A percentile compares a stretch with the other conserved stretches of the same genome.
These are phyloP conservation scores for Dillenia turbinata DNA, from an alignment of 164 flowering plant species.

Conservation along the genomic window DNA sequence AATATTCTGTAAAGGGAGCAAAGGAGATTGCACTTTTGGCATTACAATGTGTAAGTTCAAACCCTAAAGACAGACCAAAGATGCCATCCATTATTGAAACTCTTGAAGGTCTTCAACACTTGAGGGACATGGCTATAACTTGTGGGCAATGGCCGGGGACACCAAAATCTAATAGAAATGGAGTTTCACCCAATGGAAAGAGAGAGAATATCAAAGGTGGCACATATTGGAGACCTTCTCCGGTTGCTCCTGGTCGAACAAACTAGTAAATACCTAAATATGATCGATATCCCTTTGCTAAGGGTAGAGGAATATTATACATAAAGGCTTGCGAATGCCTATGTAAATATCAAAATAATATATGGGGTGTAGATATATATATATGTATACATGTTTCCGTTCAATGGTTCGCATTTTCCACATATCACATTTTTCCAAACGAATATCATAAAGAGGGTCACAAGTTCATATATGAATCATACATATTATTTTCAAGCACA, in stretches of 20 bases:
- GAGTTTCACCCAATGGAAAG: conserved; percentile 22
- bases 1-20: conserved; percentile 86
- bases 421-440: no score
- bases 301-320: no score
- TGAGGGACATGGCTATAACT: conserved; percentile 78
- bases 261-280: conserved; percentile 4
- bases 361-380: no score
- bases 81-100: conserved; percentile 60
- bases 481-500: no score
- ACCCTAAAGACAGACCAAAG: conserved; percentile 79
- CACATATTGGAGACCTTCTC: conserved; percentile 19
- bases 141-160: conserved; percentile 69
- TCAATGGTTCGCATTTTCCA: no score
- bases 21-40: conserved; percentile 72
- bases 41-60: conserved; percentile 57
- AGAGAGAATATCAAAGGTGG: conserved; percentile 20
- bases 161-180: conserved; percentile 27
- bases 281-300: no score
- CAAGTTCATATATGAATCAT: no score
- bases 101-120: conserved; percentile 52
- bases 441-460: no score
- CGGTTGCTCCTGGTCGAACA: conserved; percentile 15
- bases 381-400: no score
- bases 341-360: no score
- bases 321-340: no score